phyloP scores from a whole-genome alignment of 2,329 filamentous ascomycete species.

The Gnomoniopsis sp. region DNA sequence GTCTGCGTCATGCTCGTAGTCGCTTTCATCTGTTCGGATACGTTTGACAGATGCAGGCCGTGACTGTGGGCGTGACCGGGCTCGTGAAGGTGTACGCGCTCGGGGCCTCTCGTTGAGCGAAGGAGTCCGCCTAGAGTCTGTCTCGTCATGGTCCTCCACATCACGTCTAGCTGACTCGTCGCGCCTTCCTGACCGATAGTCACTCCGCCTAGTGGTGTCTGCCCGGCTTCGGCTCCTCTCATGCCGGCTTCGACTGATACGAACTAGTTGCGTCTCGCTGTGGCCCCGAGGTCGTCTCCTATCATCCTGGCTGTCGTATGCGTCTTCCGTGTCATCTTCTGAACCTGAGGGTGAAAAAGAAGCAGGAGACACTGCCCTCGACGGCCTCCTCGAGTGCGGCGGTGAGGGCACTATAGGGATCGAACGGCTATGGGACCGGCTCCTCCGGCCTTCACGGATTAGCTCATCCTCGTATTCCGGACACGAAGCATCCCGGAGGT shows the following conservation, averaged over 20 bases:
- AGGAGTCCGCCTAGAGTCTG: slow-evolving; percentile 20
- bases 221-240: slow-evolving; percentile 10
- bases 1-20: slow-evolving; percentile 5
- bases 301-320: slow-evolving; percentile 32
- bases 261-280: slow-evolving; percentile 14
- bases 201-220: slow-evolving; percentile 5
- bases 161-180: slow-evolving; percentile 7
- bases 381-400: slow-evolving; percentile 32
- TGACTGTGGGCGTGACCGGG: slow-evolving; percentile 21
- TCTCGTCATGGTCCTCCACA: slow-evolving; percentile 19
- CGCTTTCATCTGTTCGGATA: slow-evolving; percentile 6
- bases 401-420: slow-evolving; percentile 30
- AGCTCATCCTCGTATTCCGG: slow-evolving; percentile 25
- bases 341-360: slow-evolving; percentile 33
- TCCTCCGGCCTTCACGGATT: slow-evolving; percentile 27
- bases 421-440: slow-evolving; percentile 19
- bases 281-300: slow-evolving; percentile 22
- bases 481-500: neutral
- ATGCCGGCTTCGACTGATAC: slow-evolving; percentile 9
- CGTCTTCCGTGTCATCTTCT: slow-evolving; percentile 33
- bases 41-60: slow-evolving; percentile 22
- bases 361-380: slow-evolving; percentile 21
- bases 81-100: neutral
- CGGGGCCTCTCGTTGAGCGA: slow-evolving; percentile 12
- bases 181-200: slow-evolving; percentile 6